phyloP scores from a whole-genome alignment of 2,329 filamentous ascomycete genomes.

The Leptographium radiaticola region DNA sequence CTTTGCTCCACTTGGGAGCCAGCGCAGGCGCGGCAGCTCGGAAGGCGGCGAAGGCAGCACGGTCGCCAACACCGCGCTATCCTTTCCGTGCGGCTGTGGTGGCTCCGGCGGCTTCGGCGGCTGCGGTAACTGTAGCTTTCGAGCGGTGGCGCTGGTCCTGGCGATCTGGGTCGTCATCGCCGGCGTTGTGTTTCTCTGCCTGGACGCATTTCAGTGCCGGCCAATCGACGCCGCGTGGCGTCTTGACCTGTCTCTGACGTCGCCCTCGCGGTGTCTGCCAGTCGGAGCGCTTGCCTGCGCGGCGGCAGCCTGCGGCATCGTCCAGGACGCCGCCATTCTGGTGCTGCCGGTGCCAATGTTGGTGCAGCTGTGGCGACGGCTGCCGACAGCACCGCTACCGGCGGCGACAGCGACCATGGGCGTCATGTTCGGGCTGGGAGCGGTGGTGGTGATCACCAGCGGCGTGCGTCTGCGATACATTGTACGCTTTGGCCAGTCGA shows the following conservation, averaged over 20 bases:
- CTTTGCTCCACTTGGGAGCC: constrained; percentile 10
- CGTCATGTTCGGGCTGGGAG: constrained; percentile 25
- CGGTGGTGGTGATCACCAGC: constrained; percentile 23
- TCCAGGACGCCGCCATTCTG: constrained; percentile 22
- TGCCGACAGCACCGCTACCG: neutral
- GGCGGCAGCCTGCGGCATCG: constrained; percentile 19
- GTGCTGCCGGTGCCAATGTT: constrained; percentile 21
- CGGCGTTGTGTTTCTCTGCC: constrained; percentile 16
- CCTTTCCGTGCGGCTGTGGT: too few relatives aligned
- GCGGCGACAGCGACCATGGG: constrained; percentile 11
- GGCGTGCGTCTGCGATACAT: constrained; percentile 23
- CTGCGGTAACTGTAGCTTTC: constrained; percentile 12
- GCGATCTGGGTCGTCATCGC: constrained; percentile 16
- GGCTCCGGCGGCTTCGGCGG: too few relatives aligned
- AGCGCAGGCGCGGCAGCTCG: constrained; percentile 9
- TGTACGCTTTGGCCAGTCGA: constrained; percentile 15
- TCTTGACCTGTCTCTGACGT: constrained; percentile 14
- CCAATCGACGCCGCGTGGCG: constrained; percentile 21
- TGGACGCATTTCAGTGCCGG: constrained; percentile 24
- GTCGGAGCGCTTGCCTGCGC: constrained; percentile 19
- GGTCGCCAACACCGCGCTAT: neutral
- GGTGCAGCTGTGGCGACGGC: constrained; percentile 15
- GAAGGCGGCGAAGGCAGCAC: too few relatives aligned
- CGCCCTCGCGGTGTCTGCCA: constrained; percentile 17
- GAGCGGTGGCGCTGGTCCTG: constrained; percentile 12